Base-by-base conservation (phyloP, 108 stramenopile genomes). In the Discostella stelligeroides region DNA sequence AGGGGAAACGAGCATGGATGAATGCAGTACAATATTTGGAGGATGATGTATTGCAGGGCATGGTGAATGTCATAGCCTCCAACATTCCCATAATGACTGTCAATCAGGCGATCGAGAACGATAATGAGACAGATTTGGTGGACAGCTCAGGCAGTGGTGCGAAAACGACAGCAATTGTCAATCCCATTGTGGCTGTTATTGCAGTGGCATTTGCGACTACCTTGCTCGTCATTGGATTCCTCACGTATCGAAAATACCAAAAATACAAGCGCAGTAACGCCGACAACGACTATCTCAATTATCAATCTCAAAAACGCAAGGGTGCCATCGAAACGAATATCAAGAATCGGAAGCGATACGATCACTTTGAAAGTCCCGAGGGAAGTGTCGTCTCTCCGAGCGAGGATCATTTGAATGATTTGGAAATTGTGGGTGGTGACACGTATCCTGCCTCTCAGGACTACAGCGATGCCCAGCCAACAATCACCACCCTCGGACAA, bases 351-450 rank as follows among this genome's bases (percentile, higher is more conserved):
- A 58, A 58, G 37, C 57, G 34, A 28, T 58, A 58, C 34, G 37
- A 40, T 21, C 37, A 58, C 57, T 58, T 58, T 21, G 37, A 58
- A 37, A 58, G 57, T 58, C 57, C 57, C 57, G 39, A 58, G 57
- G 57, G 53, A 4, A 58, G 57, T 37, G 37, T 58, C 34, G 18
- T 21, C 17, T 37, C 34, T 37, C 34, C 30, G 6, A 37, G n/a
- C 2, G 34, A 40, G 4, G 57, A 58, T n/a, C 27, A 11, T 12
- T 25, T 12, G 13, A 24, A 34, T 15, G 57, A 58, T 39, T 37
- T 58, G 38, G 57, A 58, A 34, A 58, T 58, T 37, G 57, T 58
- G 11, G 57, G 57, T 12, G 57, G 57, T 17, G 57, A 40, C n/a
- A 58, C 57, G n/a, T 58, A n/a, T 20, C 57, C 57, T 4, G 18